Base-by-base conservation (phyloP, 805 yeast genomes). In the Lipomyces orientalis region DNA sequence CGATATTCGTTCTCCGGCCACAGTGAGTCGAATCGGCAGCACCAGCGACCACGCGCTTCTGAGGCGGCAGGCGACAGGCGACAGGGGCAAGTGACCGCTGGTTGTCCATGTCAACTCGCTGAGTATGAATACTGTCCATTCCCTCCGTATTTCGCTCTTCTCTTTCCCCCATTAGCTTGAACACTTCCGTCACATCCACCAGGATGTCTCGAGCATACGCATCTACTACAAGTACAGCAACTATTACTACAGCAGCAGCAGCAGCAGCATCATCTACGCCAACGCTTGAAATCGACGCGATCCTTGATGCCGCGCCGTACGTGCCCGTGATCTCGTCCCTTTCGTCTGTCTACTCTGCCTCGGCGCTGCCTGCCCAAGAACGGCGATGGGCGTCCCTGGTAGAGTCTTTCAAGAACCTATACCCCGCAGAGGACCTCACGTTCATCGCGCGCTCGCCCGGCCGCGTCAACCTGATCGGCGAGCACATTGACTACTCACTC, bases 401-500 rank as follows among this genome's bases (percentile, higher is more conserved):
- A 16, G n/a, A 19, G 49, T 8, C 9, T 29, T 61, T 67, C 43
- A 49, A 12, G 19, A 59, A n/a, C 19, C 25, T 43, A n/a, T 64
- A 66, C 35, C 62, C 64, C 49, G 70, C 65, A 35, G 60, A 59
- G 16, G 67, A 43, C 14, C 84, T 85, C 4, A 82, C 81, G 43
- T 83, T 87, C 73, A 77, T 86, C 51, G 79, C 87, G 29, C 81
- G 92, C 61, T 85, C 90, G 16, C 93, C 93, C n/a, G 93, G 93
- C 39, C 80, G 93, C 72, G 93, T 89, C 62, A 89, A 88, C 75
- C 79, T 89, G 66, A 87, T 89, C 64, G 93, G 93, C 49, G 93
- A 89, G 71, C 93, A 89, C 75, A 86, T 89, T 64, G 93, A 89
- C 78, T 89, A 88, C 75, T 84, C 86, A 71, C 83, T 84, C 73